A percentile compares a stretch with the other conserved stretches of the same genome.
Evolutionary conservation across 768 basidiomycete species (phyloP).

Genomic region (Tephrocybe sp.): DNA sequence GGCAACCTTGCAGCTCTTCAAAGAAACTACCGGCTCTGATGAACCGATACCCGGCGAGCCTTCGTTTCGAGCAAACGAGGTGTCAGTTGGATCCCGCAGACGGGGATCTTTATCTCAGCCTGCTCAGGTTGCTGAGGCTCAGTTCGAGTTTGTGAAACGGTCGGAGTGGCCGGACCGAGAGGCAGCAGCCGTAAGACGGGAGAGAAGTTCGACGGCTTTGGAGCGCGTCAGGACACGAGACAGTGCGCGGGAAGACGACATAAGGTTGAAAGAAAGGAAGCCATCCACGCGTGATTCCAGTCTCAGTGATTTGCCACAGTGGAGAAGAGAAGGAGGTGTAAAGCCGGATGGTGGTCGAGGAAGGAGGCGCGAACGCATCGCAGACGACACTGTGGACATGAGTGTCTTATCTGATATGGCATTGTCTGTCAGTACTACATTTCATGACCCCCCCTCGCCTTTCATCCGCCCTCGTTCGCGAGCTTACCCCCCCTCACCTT

Average conservation of each 20-base stretch:
- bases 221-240: conserved; percentile 60
- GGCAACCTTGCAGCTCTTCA: conserved; percentile 79
- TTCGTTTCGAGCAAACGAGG: conserved; percentile 27
- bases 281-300: conserved; percentile 43
- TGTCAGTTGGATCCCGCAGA: conserved; percentile 25
- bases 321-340: conserved; percentile 52
- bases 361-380: conserved; percentile 56
- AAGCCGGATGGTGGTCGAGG: conserved; percentile 54
- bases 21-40: conserved; percentile 57
- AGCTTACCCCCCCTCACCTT: conserved; percentile 55
- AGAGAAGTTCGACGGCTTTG: conserved; percentile 62
- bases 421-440: conserved; percentile 23
- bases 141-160: conserved; percentile 81
- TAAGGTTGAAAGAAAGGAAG: conserved; percentile 33
- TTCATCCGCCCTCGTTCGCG: conserved; percentile 42
- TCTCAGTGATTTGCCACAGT: conserved; percentile 49
- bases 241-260: conserved; percentile 29
- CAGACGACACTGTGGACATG: conserved; percentile 37
- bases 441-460: conserved; percentile 38
- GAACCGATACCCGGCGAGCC: conserved; percentile 30
- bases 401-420: conserved; percentile 30
- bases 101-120: conserved; percentile 39
- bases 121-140: conserved; percentile 61
- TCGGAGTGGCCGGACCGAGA: conserved; percentile 87
- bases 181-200: conserved; percentile 65